phyloP scores from a whole-genome alignment of 2,329 filamentous ascomycete genomes.

The Helotiales sp. region DNA sequence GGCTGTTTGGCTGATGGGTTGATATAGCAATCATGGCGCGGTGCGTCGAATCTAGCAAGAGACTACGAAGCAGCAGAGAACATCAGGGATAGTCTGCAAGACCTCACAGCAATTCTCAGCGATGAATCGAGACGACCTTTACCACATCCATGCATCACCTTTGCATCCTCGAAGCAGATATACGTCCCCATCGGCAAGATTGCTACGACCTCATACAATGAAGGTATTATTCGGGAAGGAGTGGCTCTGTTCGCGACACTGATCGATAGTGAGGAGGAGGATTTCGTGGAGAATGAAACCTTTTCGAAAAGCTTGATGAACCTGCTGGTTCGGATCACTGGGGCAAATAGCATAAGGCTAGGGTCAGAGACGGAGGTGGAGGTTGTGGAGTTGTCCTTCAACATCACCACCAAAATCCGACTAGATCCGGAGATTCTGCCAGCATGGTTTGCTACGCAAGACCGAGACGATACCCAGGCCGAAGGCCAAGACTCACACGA shows the following conservation, averaged over 20 bases:
- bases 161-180: conserved; percentile 81
- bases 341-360: conserved; percentile 70
- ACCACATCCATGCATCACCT: conserved; percentile 89
- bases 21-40: conserved; percentile 58
- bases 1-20: too few species aligned
- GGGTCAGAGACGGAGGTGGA: conserved; percentile 81
- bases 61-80: conserved; percentile 63
- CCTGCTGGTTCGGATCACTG: conserved; percentile 76
- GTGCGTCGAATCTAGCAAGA: conserved; percentile 57
- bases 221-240: conserved; percentile 81
- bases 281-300: conserved; percentile 80
- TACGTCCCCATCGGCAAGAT: conserved; percentile 90
- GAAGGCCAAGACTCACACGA: conserved; percentile 51
- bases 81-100: conserved; percentile 62
- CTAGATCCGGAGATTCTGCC: conserved; percentile 83
- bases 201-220: conserved; percentile 79
- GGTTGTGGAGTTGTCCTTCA: conserved; percentile 91
- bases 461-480: conserved; percentile 32
- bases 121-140: conserved; percentile 87
- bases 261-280: conserved; percentile 95
- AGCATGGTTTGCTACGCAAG: conserved; percentile 80
- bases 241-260: conserved; percentile 87
- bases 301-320: conserved; percentile 89
- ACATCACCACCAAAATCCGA: conserved; percentile 93
- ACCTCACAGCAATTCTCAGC: conserved; percentile 70